Percentiles rank a stretch among this genome's conserved stretches.
Evolutionary conservation across 176 grass and related monocot species (phyloP).

Genomic region (Bothriochloa decipiens): DNA sequence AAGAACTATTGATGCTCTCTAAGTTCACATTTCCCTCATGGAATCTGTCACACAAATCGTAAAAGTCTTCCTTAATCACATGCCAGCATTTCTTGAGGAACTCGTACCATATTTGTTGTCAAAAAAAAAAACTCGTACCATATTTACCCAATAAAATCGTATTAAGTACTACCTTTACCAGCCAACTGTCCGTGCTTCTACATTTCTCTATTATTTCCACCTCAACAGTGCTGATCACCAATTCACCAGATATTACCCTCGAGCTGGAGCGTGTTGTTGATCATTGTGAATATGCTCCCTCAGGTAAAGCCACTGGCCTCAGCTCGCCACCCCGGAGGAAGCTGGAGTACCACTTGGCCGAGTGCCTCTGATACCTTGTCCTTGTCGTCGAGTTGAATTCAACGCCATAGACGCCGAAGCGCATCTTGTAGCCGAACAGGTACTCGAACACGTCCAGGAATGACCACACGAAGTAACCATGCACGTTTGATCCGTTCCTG

Average conservation of each 20-base stretch:
- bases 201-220: not conserved
- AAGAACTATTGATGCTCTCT: too few relatives aligned
- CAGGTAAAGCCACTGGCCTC: constrained; percentile 42
- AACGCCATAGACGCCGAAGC: constrained; percentile 65
- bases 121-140: too few relatives aligned
- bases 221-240: constrained; percentile 1
- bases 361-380: constrained; percentile 69
- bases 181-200: not conserved
- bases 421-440: constrained; percentile 45
- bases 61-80: too few relatives aligned
- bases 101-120: too few relatives aligned
- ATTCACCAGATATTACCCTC: not conserved
- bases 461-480: constrained; percentile 94
- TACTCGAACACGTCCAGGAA: constrained; percentile 83
- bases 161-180: not conserved
- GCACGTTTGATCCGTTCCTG: constrained; percentile 84
- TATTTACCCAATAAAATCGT: not conserved
- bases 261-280: not conserved
- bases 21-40: too few relatives aligned
- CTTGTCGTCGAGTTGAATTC: constrained; percentile 55
- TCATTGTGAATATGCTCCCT: constrained; percentile 46
- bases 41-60: too few relatives aligned
- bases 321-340: constrained; percentile 58
- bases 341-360: constrained; percentile 70
- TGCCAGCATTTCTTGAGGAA: too few relatives aligned